Evolutionary conservation across 1,284 basidiomycete genomes (phyloP).

Genomic region (Rhodotorula sp.): DNA sequence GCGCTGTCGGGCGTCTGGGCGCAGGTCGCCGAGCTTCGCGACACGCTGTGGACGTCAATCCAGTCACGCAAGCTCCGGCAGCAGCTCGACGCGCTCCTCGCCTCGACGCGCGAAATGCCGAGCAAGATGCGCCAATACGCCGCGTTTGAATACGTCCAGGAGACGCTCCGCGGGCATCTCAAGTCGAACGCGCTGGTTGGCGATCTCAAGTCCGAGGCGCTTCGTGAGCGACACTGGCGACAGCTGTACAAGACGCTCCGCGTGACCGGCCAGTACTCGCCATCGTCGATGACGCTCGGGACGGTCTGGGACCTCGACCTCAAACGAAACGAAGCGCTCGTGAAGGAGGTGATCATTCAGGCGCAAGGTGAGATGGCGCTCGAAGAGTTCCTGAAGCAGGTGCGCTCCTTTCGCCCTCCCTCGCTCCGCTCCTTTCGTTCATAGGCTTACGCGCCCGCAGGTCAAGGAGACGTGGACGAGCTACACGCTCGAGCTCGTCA

Average conservation of each 20-base stretch:
- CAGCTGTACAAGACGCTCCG: constrained; percentile 90
- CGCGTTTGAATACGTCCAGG: constrained; percentile 97
- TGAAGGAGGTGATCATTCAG: constrained; percentile 93
- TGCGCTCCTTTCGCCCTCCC: constrained; percentile 47
- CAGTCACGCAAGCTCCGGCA: constrained; percentile 90
- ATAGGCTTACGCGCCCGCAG: constrained; percentile 53
- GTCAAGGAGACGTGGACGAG: constrained; percentile 97
- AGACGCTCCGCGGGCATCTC: constrained; percentile 77
- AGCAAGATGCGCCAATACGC: constrained; percentile 98
- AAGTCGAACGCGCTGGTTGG: constrained; percentile 87
- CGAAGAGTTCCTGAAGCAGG: constrained; percentile 58
- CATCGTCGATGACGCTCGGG: constrained; percentile 83
- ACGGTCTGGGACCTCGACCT: constrained; percentile 97
- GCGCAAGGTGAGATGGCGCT: constrained; percentile 83
- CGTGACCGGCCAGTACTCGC: constrained; percentile 51
- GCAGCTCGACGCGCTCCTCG: constrained; percentile 83
- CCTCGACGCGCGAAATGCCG: constrained; percentile 96
- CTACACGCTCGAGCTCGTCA: constrained; percentile 93
- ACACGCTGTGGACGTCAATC: constrained; percentile 86
- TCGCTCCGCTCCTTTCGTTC: background rate
- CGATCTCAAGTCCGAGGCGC: constrained; percentile 94
- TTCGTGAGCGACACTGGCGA: constrained; percentile 98
- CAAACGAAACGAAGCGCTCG: constrained; percentile 83
- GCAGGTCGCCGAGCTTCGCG: constrained; percentile 84
- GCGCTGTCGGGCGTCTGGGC: constrained; percentile 96